Evolutionary conservation across 768 basidiomycete species (phyloP).

Genomic region (Kwoniella dejecticola): DNA sequence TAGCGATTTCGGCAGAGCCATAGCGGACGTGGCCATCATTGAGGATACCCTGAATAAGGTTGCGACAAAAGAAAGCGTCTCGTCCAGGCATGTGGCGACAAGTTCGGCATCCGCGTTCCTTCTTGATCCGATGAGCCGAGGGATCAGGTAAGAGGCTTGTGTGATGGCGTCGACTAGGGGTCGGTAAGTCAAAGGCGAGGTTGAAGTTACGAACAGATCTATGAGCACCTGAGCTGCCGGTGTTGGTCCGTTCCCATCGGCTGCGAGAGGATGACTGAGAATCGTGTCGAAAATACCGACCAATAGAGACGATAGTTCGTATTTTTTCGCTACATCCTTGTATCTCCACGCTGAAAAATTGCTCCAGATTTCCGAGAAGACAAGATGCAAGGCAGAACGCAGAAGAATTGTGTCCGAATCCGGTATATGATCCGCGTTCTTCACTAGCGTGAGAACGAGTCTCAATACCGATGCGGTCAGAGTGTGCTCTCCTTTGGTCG

Average conservation of each 20-base stretch:
- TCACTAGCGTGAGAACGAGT: slow-evolving; percentile 69
- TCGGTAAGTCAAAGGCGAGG: slow-evolving; percentile 75
- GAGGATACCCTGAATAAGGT: slow-evolving; percentile 35
- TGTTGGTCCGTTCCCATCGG: slow-evolving; percentile 14
- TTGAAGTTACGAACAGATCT: slow-evolving; percentile 72
- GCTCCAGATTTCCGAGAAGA: slow-evolving; percentile 86
- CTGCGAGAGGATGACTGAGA: slow-evolving; percentile 55
- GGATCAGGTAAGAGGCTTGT: slow-evolving; percentile 64
- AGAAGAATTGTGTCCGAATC: slow-evolving; percentile 67
- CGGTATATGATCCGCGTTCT: slow-evolving; percentile 71
- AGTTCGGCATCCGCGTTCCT: slow-evolving; percentile 30
- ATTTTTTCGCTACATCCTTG: slow-evolving; percentile 73
- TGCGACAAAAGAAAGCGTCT: slow-evolving; percentile 27
- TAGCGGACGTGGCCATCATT: slow-evolving; percentile 13
- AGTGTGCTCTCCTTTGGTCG: slow-evolving; percentile 69
- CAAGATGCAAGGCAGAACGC: slow-evolving; percentile 68
- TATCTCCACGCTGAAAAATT: slow-evolving; percentile 87
- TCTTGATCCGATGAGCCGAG: slow-evolving; percentile 59
- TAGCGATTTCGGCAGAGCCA: slow-evolving; percentile 30
- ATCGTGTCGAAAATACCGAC: slow-evolving; percentile 69
- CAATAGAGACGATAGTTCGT: slow-evolving; percentile 74
- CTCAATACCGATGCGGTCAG: slow-evolving; percentile 60
- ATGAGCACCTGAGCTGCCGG: slow-evolving; percentile 58
- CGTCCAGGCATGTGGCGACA: slow-evolving; percentile 29
- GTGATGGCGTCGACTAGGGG: slow-evolving; percentile 75